Conservation (phyloP, 495 filamentous ascomycete genomes). For the Ramalina peruviana region DNA sequence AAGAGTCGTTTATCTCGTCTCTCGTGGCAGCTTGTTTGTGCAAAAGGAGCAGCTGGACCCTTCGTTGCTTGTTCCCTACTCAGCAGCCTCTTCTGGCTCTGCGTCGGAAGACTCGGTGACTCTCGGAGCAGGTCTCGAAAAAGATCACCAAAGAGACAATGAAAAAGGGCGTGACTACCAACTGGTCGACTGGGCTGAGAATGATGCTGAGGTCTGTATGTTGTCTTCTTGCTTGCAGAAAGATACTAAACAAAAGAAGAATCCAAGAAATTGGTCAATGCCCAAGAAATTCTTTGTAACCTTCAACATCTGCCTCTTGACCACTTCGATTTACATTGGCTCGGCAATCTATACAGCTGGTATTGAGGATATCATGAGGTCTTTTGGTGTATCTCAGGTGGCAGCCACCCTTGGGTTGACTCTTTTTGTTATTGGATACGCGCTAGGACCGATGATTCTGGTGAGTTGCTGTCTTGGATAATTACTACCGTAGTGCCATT, state of each 20-base stretch:
- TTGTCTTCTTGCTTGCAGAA: too few relatives aligned
- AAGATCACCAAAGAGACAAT: too few relatives aligned
- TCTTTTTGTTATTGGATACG: conserved; percentile 30
- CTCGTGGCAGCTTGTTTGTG: not conserved
- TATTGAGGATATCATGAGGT: conserved; percentile 16
- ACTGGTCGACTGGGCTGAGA: too few relatives aligned
- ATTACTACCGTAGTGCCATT: not conserved
- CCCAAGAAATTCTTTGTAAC: conserved; percentile 28
- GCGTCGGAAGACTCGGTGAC: too few relatives aligned
- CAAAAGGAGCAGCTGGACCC: not conserved
- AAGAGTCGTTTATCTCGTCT: not conserved
- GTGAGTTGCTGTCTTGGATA: not conserved
- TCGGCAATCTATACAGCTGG: conserved; percentile 28
- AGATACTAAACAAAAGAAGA: conserved; percentile 9
- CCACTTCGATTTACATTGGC: conserved; percentile 30
- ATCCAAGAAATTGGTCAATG: conserved; percentile 25
- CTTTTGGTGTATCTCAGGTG: conserved; percentile 30
- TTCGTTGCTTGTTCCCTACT: too few relatives aligned
- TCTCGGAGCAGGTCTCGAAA: too few relatives aligned
- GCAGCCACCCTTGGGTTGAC: conserved; percentile 33
- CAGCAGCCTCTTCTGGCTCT: too few relatives aligned
- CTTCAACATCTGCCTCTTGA: conserved; percentile 27
- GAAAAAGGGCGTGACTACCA: too few relatives aligned
- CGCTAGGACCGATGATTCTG: conserved; percentile 28
- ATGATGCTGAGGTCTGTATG: too few relatives aligned